phyloP scores from a whole-genome alignment of 805 yeast species.

The Yamadazyma insecticola region DNA sequence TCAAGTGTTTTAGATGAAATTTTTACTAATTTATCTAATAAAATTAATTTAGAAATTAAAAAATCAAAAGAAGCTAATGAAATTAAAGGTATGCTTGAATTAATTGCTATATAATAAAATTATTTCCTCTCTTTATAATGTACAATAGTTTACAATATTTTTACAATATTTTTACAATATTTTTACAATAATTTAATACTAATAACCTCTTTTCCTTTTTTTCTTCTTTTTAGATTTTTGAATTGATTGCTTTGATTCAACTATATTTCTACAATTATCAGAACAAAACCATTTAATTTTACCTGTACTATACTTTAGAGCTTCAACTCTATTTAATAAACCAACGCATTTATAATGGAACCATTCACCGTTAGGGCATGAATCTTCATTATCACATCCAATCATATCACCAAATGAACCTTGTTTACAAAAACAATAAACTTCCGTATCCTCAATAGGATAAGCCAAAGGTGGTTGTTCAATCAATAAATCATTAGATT shows the following conservation, averaged over 20 bases:
- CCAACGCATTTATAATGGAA: slow-evolving; percentile 45
- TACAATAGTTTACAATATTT: too few species aligned
- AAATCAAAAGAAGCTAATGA: slow-evolving; percentile 84
- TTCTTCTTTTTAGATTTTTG: slow-evolving; percentile 11
- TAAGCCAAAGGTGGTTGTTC: neutral
- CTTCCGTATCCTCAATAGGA: slow-evolving; percentile 17
- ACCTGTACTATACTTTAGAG: slow-evolving; percentile 29
- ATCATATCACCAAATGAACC: slow-evolving; percentile 96
- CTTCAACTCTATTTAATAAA: slow-evolving; percentile 32
- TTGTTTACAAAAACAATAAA: slow-evolving; percentile 88
- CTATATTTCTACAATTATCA: slow-evolving; percentile 21
- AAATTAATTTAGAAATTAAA: slow-evolving; percentile 62
- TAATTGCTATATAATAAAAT: slow-evolving; percentile 50
- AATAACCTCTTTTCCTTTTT: slow-evolving; percentile 10
- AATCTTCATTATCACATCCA: slow-evolving; percentile 73
- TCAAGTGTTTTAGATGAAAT: slow-evolving; percentile 77
- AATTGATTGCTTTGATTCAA: too few species aligned
- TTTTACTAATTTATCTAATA: slow-evolving; percentile 53
- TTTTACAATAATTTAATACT: too few species aligned
- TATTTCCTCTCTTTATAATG: neutral
- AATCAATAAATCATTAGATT: too few species aligned
- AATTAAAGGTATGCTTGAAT: slow-evolving; percentile 89
- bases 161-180: too few species aligned
- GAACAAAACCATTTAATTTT: slow-evolving; percentile 39
- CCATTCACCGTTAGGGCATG: slow-evolving; percentile 44